Conservation (phyloP, 768 basidiomycete genomes). For the Kwoniella pini region DNA sequence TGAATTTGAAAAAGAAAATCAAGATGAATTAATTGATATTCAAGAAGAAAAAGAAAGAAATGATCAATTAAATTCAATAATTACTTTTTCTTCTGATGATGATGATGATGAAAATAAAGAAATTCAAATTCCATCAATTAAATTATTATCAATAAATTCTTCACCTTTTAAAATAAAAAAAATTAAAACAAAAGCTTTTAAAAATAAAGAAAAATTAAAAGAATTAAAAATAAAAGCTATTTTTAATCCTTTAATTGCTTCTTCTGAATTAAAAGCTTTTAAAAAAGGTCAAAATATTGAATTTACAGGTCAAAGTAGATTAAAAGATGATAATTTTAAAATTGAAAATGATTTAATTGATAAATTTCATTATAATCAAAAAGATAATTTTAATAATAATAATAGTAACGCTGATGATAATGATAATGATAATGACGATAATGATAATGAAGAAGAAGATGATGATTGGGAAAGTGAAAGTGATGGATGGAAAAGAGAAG, state of each 20-base stretch:
- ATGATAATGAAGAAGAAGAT: slow-evolving; percentile 10
- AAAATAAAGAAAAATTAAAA: slow-evolving; percentile 10
- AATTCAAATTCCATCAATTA: too few relatives aligned
- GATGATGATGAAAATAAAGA: too few relatives aligned
- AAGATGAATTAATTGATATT: too few relatives aligned
- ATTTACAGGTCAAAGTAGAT: slow-evolving; percentile 23
- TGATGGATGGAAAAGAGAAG: slow-evolving; percentile 44
- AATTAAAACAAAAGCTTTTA: neutral
- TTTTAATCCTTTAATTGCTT: slow-evolving; percentile 29
- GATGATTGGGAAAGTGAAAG: slow-evolving; percentile 29
- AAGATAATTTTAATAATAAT: neutral
- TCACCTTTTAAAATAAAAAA: slow-evolving; percentile 10
- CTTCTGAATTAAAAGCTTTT: slow-evolving; percentile 23
- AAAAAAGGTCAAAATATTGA: slow-evolving; percentile 38
- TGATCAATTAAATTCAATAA: too few relatives aligned
- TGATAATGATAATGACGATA: neutral
- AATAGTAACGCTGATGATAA: slow-evolving; percentile 1
- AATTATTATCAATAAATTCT: slow-evolving; percentile 21
- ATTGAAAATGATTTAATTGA: slow-evolving; percentile 10
- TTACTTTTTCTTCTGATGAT: too few relatives aligned
- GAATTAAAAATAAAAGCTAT: slow-evolving; percentile 37
- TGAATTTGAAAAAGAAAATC: slow-evolving; percentile 14
- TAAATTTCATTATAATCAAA: neutral
- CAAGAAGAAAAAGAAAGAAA: too few relatives aligned
- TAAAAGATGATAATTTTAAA: slow-evolving; percentile 9